Base-by-base conservation (phyloP, 805 yeast genomes). In the Suhomyces xylopsoci region DNA sequence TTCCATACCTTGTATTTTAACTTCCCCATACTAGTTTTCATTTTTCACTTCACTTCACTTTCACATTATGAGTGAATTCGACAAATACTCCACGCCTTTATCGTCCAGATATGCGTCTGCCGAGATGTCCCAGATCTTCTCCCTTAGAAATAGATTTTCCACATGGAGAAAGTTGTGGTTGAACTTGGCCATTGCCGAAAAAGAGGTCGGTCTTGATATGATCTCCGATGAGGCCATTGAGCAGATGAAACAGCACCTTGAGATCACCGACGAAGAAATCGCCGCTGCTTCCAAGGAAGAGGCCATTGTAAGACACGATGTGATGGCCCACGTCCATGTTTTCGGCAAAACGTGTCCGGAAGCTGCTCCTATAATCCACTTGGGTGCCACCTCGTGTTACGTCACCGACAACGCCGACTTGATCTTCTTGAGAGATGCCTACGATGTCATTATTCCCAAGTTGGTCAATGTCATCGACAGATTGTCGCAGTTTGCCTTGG, bases 151-250 rank as follows among this genome's bases (percentile, higher is more conserved):
- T 79, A 82, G 99, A 68, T 94, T 88, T 74, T 88, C 97, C 50
- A 94, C 99, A 41, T 94, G 99, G 99, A 89, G 99, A 82, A 90
- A 90, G 72, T 82, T 94, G 59, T 94, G 99, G 99, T 82, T 84
- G 67, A 92, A 88, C 70, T 80, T 94, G 62, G 99, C 99, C 61
- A 85, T 86, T 66, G 99, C 99, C 55, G 99, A 94, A 77, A 81
- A 90, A 73, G 90, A 90, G 68, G 81, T 92, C 48, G 99, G 99
- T 2, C 80, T 94, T 53, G 77, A 78, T 49, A 85, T 92, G 51
- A 86, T 94, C 70, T 82, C 93, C 25, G 96, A 91, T 60, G 94
- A 90, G 69, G 99, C 98, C 48, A 82, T 94, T 60, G 87, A 81
- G 66, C 89, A 94, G 78, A 87, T 94, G 90, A 74, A 81, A 58